A percentile compares a stretch with the other conserved stretches of the same genome.
These are phyloP conservation scores for Coemansia erecta DNA, from an alignment of 192 early-diverging fungal species.

Conservation along the genomic window DNA sequence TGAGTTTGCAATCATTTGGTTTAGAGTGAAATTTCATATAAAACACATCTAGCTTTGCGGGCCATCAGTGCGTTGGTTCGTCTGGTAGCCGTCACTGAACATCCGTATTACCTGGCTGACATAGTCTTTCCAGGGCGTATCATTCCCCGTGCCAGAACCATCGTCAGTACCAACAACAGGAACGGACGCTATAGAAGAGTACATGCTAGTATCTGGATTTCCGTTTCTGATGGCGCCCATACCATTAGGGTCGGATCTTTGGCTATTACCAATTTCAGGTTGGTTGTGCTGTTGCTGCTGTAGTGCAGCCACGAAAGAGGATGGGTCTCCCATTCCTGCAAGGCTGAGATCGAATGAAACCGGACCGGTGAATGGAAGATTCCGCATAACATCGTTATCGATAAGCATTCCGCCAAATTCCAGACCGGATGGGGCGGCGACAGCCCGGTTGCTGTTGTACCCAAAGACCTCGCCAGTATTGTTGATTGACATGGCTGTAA, in stretches of 20 bases:
- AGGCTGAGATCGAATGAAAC: slow-evolving; percentile 25
- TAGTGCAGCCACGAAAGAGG: background rate
- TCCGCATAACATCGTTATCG: slow-evolving; percentile 30
- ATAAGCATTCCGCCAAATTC: slow-evolving; percentile 33
- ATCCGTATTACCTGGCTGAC: slow-evolving; percentile 45
- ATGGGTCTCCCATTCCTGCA: slow-evolving; percentile 3
- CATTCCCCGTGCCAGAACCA: background rate
- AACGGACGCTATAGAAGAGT: background rate
- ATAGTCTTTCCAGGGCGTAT: slow-evolving; percentile 37
- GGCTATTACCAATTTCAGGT: too few relatives aligned
- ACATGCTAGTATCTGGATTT: background rate
- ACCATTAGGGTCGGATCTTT: background rate
- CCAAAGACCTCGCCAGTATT: slow-evolving; percentile 1
- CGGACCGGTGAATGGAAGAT: slow-evolving; percentile 30
- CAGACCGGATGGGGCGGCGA: slow-evolving; percentile 11
- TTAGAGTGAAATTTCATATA: too few relatives aligned
- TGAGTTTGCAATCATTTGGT: too few relatives aligned
- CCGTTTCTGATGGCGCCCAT: background rate
- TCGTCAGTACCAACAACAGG: background rate
- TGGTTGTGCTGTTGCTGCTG: slow-evolving; percentile 1
- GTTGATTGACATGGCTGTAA: background rate
- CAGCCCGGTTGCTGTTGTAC: slow-evolving; percentile 3
- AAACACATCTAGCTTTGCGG: too few relatives aligned
- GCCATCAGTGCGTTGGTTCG: background rate
- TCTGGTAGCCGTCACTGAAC: slow-evolving; percentile 20